Conservation (phyloP, 352 stramenopile species). For the Stramenopiles sp. region DNA sequence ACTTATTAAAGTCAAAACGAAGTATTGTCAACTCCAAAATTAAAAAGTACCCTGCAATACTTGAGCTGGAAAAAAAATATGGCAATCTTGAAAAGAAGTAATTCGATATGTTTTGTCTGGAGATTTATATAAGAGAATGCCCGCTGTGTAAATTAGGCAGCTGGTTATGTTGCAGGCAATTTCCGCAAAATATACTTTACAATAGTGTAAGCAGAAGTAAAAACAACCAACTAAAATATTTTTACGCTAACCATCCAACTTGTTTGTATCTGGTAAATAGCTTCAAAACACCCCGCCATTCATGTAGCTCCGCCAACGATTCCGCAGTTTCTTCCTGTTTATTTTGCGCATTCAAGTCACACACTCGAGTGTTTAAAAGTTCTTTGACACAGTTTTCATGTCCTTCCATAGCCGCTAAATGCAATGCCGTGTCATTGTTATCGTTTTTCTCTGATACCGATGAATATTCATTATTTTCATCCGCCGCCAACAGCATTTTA, state of each 20-base stretch:
- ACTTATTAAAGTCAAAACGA: slow-evolving; percentile 13
- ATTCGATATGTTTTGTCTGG: too few species aligned
- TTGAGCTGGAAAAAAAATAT: not conserved
- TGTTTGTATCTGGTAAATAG: not conserved
- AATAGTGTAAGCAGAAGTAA: too few species aligned
- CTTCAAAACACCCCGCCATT: not conserved
- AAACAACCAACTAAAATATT: too few species aligned
- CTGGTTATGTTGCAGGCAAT: too few species aligned
- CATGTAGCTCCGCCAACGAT: not conserved
- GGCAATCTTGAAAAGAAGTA: too few species aligned
- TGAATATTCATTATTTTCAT: not conserved
- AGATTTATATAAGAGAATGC: too few species aligned
- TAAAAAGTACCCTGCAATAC: not conserved
- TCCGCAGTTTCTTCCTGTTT: not conserved
- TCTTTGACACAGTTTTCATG: not conserved
- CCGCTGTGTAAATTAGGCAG: too few species aligned
- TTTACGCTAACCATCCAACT: not conserved
- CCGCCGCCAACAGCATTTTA: not conserved
- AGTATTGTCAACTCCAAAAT: not conserved
- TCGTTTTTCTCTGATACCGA: too few species aligned
- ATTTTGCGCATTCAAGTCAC: not conserved
- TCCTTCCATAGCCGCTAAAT: not conserved
- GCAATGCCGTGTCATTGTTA: not conserved
- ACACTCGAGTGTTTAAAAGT: not conserved
- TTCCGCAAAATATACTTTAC: too few species aligned